Evolutionary conservation across 306 rosid genomes (phyloP), one percentile per base, ranked within the genome.

Genomic region (Crotalaria pallida): DNA sequence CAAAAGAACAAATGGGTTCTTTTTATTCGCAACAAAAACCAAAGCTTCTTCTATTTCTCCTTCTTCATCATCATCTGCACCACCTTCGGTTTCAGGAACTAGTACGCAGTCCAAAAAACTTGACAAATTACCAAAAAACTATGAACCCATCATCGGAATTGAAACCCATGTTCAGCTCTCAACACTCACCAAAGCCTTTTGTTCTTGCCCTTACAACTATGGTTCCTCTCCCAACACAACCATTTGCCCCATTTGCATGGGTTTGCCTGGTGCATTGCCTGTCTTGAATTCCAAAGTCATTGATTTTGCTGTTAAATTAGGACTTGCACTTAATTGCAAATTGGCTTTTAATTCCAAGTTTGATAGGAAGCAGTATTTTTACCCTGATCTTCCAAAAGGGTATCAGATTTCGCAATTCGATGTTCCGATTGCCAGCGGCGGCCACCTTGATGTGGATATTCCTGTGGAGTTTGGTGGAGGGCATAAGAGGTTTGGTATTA

Each of bases 341-440:
- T 67, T 94, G 77, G 77, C 92, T 76, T 72, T 88, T 36, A 80
- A 87, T 77, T 94, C 98, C 24, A 94, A 87, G 80, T 94, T 94
- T 77, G 98, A 94, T 75, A 90, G 98, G 88, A 90, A 90, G 79
- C 97, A 94, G 50, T 94, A 94, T 79, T 90, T 94, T 56, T 94
- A 90, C 64, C 97, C 96, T 0, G 98, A 93, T 77, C 96, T 94
- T 74, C 98, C 98, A 0, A 94, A 94, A 76, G 98, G 98, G 44
- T 94, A 88, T 77, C 96, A 94, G 69, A 94, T 94, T 79, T 94
- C 98, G 69, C 98, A 94, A 85, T 94, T 94, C 80, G 97, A 94
- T 80, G 65, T 85, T 51, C 98, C 98, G 3, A 88, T 94, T 84
- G 98, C 96, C 0, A 60, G 75, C 21, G 82, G 84, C 3, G 98